Evolutionary conservation across 2,329 filamentous ascomycete species (phyloP).

Genomic region (Aspergillus sp.): DNA sequence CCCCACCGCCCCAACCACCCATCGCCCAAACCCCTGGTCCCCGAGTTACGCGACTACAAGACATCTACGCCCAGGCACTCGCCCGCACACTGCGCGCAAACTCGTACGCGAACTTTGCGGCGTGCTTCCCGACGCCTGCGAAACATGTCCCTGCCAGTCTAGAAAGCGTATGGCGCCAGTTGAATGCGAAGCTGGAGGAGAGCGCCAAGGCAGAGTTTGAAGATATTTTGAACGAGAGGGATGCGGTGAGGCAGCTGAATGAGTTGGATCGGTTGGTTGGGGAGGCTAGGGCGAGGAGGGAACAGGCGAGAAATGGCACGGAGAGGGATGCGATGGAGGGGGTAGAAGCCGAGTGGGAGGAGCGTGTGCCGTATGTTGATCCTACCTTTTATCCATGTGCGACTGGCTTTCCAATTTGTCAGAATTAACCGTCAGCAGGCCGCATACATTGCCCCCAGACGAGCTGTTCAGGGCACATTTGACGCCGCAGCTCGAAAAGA

Average conservation of each 20-base stretch:
- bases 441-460: constrained; percentile 62
- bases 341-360: constrained; percentile 46
- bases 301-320: constrained; percentile 29
- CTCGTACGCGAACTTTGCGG: constrained; percentile 64
- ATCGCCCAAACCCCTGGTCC: constrained; percentile 60
- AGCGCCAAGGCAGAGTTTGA: constrained; percentile 64
- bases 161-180: constrained; percentile 61
- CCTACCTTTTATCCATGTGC: background rate
- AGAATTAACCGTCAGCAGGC: constrained; percentile 42
- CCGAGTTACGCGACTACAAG: constrained; percentile 63
- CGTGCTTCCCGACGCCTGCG: constrained; percentile 67
- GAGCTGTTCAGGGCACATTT: constrained; percentile 64
- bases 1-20: constrained; percentile 58
- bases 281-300: constrained; percentile 60
- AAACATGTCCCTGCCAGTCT: constrained; percentile 60
- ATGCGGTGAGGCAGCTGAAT: constrained; percentile 63
- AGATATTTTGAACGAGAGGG: constrained; percentile 60
- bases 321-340: constrained; percentile 31
- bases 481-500: constrained; percentile 58
- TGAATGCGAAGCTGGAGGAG: constrained; percentile 62
- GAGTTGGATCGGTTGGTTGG: constrained; percentile 64
- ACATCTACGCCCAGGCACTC: constrained; percentile 64
- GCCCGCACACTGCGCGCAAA: constrained; percentile 64
- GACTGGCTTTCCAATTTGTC: background rate
- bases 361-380: constrained; percentile 52